Percentiles rank a stretch among this genome's conserved stretches.
These are phyloP conservation scores for Quercus glauca DNA, from an alignment of 306 rosid genomes.

Conservation along the genomic window DNA sequence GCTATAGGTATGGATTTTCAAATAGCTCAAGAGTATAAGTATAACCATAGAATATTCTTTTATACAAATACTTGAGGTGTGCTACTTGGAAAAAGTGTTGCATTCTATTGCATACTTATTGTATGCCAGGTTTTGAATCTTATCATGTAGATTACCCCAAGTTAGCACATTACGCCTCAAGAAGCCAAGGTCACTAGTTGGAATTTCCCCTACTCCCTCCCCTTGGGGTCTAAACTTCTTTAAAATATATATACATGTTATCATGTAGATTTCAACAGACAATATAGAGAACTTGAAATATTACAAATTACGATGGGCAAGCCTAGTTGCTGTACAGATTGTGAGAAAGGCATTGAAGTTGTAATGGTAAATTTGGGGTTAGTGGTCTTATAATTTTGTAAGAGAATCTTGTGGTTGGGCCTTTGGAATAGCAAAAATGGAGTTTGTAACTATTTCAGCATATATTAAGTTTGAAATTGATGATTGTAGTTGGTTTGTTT, in stretches of 20 bases:
- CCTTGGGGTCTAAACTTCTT: too few relatives aligned
- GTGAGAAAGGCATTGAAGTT: neutral
- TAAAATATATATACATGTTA: too few relatives aligned
- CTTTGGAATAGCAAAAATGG: neutral
- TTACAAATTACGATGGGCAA: neutral
- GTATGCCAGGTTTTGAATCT: neutral
- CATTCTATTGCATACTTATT: neutral
- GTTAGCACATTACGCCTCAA: too few relatives aligned
- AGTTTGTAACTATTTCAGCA: neutral
- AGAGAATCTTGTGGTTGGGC: neutral
- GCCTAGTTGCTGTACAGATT: neutral
- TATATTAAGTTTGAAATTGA: neutral
- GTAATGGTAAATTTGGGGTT: neutral
- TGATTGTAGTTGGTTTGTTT: neutral
- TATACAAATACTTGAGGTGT: neutral
- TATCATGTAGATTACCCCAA: too few relatives aligned
- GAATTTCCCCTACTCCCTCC: too few relatives aligned
- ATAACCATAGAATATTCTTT: neutral
- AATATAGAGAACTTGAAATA: neutral
- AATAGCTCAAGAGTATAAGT: neutral
- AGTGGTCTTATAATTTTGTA: neutral
- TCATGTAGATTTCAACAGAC: neutral
- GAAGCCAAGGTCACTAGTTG: too few relatives aligned
- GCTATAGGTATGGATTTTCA: slow-evolving; percentile 57
- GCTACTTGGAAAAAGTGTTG: neutral